Evolutionary conservation across 257 asterid genomes (phyloP).

Genomic region (Coffea canephora): DNA sequence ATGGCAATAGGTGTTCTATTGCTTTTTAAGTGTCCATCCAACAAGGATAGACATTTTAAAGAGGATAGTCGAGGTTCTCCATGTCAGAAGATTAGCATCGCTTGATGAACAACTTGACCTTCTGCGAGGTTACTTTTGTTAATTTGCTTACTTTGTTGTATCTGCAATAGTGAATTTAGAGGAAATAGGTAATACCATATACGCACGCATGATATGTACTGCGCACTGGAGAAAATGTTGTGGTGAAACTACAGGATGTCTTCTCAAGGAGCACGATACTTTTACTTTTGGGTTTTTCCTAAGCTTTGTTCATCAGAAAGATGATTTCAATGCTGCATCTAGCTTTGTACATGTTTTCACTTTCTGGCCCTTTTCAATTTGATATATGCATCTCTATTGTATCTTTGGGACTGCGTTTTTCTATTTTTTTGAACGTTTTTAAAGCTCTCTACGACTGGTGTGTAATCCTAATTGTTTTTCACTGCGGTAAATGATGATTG

Average conservation of each 20-base stretch:
- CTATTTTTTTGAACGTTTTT: not conserved
- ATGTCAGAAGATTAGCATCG: not conserved
- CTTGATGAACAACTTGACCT: not conserved
- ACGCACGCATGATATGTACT: slow-evolving; percentile 6
- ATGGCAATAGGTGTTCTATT: not conserved
- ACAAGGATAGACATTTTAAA: not conserved
- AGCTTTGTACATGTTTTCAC: not conserved
- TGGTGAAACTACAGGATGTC: not conserved
- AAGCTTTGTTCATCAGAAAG: not conserved
- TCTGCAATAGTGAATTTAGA: not conserved
- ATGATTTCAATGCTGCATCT: not conserved
- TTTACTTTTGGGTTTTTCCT: not conserved
- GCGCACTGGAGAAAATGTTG: not conserved
- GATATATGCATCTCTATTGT: not conserved
- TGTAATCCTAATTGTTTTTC: too few relatives aligned
- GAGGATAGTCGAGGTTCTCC: not conserved
- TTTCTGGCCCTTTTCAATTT: not conserved
- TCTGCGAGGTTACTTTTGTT: not conserved
- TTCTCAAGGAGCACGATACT: not conserved
- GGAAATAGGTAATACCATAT: not conserved
- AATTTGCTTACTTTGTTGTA: slow-evolving; percentile 8
- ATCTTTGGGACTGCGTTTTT: not conserved
- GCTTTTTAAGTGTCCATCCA: not conserved
- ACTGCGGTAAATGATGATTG: too few relatives aligned
- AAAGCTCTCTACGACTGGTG: not conserved